Conservation (phyloP, 352 stramenopile species). For the Hyphochytrium catenoides region DNA sequence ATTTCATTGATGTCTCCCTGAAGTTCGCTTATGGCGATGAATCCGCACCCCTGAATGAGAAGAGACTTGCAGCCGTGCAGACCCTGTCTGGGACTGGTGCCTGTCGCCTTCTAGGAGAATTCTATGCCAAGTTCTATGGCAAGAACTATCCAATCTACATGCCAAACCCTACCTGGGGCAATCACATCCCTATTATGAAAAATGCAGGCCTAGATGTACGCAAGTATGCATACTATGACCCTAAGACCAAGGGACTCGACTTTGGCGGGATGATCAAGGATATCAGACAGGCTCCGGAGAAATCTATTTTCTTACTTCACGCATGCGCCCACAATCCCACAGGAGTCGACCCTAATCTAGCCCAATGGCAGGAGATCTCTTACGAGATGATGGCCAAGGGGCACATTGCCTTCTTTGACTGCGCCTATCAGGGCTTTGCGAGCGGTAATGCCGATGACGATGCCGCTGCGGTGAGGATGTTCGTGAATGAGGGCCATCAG, state of each 20-base stretch:
- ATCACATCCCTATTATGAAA: slow-evolving; percentile 88
- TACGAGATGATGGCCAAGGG: slow-evolving; percentile 82
- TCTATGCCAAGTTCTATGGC: slow-evolving; percentile 71
- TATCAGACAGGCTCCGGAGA: slow-evolving; percentile 72
- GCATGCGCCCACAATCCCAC: slow-evolving; percentile 98
- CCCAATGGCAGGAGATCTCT: slow-evolving; percentile 95
- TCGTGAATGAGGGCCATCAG: slow-evolving; percentile 94
- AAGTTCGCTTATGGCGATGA: slow-evolving; percentile 92
- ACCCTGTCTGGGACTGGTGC: slow-evolving; percentile 95
- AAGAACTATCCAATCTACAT: slow-evolving; percentile 81
- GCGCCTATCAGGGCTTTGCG: slow-evolving; percentile 95
- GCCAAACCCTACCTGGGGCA: slow-evolving; percentile 97
- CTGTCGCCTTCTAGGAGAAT: slow-evolving; percentile 82
- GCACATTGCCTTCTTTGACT: slow-evolving; percentile 97
- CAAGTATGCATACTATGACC: slow-evolving; percentile 61
- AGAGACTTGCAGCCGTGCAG: slow-evolving; percentile 80
- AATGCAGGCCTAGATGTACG: slow-evolving; percentile 49
- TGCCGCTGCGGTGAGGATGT: slow-evolving; percentile 76
- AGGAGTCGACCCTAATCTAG: slow-evolving; percentile 81
- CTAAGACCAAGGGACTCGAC: slow-evolving; percentile 59
- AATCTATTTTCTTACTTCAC: slow-evolving; percentile 91
- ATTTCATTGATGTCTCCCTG: slow-evolving; percentile 84
- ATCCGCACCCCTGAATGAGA: slow-evolving; percentile 59
- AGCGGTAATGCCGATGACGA: slow-evolving; percentile 87
- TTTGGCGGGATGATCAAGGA: slow-evolving; percentile 82